These are phyloP conservation scores for Coprinellus aureogranulatus DNA, from an alignment of 768 basidiomycete species.

Conservation along the genomic window DNA sequence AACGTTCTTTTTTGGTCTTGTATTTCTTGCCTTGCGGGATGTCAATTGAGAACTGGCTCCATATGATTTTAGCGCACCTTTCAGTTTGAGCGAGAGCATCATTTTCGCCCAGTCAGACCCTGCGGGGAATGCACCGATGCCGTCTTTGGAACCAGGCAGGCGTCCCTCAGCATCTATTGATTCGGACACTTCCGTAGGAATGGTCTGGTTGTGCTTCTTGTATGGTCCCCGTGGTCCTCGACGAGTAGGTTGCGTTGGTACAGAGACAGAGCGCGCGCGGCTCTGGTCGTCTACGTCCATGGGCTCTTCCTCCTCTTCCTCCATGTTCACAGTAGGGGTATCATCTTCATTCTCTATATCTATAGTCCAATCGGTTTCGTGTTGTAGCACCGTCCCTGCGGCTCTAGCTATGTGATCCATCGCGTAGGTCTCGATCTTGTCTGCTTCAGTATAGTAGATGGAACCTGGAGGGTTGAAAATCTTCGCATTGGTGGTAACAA, in stretches of 20 bases:
- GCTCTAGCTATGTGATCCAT: constrained; percentile 73
- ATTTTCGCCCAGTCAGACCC: constrained; percentile 69
- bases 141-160: constrained; percentile 75
- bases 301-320: constrained; percentile 40
- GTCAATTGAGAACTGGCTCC: neutral
- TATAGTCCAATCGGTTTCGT: constrained; percentile 82
- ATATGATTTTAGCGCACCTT: constrained; percentile 43
- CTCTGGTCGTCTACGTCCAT: constrained; percentile 47
- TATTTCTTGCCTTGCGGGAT: constrained; percentile 62
- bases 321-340: constrained; percentile 34
- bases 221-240: constrained; percentile 54
- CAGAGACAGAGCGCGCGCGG: constrained; percentile 45
- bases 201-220: constrained; percentile 39
- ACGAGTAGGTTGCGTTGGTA: constrained; percentile 38
- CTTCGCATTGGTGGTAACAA: constrained; percentile 74
- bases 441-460: constrained; percentile 74
- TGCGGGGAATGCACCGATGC: constrained; percentile 68
- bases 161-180: constrained; percentile 68
- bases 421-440: constrained; percentile 65
- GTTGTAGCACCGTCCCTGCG: constrained; percentile 71
- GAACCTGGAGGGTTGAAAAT: constrained; percentile 72
- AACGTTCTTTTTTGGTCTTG: constrained; percentile 75
- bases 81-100: constrained; percentile 73
- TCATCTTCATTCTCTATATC: constrained; percentile 71
- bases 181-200: constrained; percentile 33